Conservation (phyloP, 169 alveolate genomes). For the Perkinsus marinus region DNA sequence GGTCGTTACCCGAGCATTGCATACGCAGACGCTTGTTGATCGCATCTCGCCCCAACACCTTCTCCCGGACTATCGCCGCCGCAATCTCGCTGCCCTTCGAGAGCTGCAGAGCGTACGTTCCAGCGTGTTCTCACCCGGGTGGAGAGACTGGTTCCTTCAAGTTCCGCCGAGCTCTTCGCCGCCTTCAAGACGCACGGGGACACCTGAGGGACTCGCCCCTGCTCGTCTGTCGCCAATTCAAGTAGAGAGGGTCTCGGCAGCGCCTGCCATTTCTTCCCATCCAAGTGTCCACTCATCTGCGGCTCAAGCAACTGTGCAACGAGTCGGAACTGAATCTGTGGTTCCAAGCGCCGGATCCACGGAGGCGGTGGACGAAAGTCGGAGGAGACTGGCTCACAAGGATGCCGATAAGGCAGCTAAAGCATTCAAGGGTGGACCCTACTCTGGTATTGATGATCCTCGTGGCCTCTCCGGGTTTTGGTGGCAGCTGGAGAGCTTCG, state of each 20-base stretch:
- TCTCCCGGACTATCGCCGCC: neutral
- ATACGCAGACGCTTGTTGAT: neutral
- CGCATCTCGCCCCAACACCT: neutral
- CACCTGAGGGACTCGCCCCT: neutral
- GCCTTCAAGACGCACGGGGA: neutral
- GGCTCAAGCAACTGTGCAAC: neutral
- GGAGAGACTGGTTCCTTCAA: neutral
- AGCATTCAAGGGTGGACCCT: neutral
- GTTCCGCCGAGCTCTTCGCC: neutral
- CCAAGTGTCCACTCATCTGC: neutral
- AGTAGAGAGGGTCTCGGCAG: neutral
- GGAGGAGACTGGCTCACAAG: neutral
- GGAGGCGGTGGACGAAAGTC: neutral
- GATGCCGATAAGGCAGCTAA: neutral
- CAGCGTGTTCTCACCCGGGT: neutral
- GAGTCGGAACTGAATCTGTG: neutral
- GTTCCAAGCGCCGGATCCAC: neutral
- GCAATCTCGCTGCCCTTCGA: neutral
- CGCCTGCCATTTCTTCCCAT: neutral
- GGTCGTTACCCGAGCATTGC: neutral
- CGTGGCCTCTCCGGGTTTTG: neutral
- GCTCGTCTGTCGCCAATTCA: neutral
- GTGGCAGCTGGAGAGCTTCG: neutral
- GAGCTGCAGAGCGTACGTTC: neutral
- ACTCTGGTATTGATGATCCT: neutral